Percentiles rank a stretch among this genome's conserved stretches.
These are phyloP conservation scores for Tuber microsphaerosporum DNA, from an alignment of 495 filamentous ascomycete genomes.

Conservation along the genomic window DNA sequence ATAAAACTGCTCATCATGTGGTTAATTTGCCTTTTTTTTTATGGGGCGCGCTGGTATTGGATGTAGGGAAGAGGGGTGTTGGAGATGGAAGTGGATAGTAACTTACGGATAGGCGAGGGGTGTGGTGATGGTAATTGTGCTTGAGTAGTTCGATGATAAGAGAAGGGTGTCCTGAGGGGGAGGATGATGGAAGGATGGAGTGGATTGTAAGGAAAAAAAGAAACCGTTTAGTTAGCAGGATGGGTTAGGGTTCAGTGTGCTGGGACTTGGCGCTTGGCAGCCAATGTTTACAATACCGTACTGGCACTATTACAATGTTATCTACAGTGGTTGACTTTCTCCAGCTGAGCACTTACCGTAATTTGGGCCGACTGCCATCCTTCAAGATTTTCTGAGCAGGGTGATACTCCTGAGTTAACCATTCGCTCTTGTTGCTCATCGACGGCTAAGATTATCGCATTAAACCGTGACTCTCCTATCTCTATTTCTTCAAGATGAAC, in stretches of 20 bases:
- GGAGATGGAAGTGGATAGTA: not conserved
- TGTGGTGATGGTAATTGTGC: not conserved
- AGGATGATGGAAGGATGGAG: not conserved
- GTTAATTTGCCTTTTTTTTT: constrained; percentile 11
- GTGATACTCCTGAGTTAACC: not conserved
- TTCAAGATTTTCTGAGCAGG: not conserved
- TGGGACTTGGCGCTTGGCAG: not conserved
- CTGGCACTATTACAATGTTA: not conserved
- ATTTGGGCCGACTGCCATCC: not conserved
- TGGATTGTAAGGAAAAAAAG: not conserved
- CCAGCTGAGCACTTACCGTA: not conserved
- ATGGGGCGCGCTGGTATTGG: not conserved
- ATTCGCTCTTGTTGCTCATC: not conserved
- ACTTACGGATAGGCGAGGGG: not conserved
- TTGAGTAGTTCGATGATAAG: not conserved
- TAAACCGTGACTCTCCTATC: not conserved
- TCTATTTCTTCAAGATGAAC: not conserved
- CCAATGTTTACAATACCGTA: not conserved
- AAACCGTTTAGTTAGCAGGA: not conserved
- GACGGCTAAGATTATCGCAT: not conserved
- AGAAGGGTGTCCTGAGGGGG: not conserved
- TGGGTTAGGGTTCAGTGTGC: not conserved
- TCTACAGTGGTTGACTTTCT: not conserved
- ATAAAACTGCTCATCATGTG: constrained; percentile 40
- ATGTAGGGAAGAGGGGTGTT: not conserved